Conservation (phyloP, 768 basidiomycete species). For the Nidula microcarpa region DNA sequence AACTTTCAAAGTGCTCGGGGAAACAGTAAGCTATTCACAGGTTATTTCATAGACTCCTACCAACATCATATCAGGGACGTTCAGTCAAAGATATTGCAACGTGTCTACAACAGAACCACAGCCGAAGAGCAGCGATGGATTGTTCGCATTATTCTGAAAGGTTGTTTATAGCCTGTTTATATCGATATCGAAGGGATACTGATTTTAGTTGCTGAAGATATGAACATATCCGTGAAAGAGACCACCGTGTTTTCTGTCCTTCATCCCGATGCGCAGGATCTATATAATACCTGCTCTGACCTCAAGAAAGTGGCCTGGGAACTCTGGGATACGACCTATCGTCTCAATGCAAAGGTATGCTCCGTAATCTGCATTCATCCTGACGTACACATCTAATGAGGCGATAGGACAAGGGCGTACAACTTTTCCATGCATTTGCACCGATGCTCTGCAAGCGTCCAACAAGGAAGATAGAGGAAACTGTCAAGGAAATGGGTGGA, state of each 20-base stretch:
- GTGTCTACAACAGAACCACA: slow-evolving; percentile 75
- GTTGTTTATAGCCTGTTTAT: slow-evolving; percentile 30
- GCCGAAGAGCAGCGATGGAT: slow-evolving; percentile 94
- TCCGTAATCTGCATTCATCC: neutral
- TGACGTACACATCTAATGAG: neutral
- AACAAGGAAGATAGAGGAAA: slow-evolving; percentile 74
- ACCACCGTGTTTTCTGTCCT: slow-evolving; percentile 89
- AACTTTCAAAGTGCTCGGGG: slow-evolving; percentile 66
- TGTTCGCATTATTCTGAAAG: slow-evolving; percentile 93
- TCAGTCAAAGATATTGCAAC: slow-evolving; percentile 73
- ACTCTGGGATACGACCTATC: slow-evolving; percentile 70
- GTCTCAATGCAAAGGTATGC: slow-evolving; percentile 60
- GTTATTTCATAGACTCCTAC: neutral
- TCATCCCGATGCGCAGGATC: slow-evolving; percentile 90
- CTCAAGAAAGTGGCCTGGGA: slow-evolving; percentile 92
- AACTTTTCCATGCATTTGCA: slow-evolving; percentile 82
- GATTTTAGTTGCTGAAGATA: slow-evolving; percentile 46
- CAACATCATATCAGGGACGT: slow-evolving; percentile 47
- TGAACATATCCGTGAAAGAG: slow-evolving; percentile 91
- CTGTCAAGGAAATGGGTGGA: slow-evolving; percentile 81
- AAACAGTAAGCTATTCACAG: slow-evolving; percentile 50
- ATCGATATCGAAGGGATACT: neutral
- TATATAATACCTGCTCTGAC: slow-evolving; percentile 97
- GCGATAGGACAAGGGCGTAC: slow-evolving; percentile 75
- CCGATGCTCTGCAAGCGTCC: slow-evolving; percentile 96